Evolutionary conservation across 2,329 filamentous ascomycete genomes (phyloP).

Genomic region (Alternaria gaisen): DNA sequence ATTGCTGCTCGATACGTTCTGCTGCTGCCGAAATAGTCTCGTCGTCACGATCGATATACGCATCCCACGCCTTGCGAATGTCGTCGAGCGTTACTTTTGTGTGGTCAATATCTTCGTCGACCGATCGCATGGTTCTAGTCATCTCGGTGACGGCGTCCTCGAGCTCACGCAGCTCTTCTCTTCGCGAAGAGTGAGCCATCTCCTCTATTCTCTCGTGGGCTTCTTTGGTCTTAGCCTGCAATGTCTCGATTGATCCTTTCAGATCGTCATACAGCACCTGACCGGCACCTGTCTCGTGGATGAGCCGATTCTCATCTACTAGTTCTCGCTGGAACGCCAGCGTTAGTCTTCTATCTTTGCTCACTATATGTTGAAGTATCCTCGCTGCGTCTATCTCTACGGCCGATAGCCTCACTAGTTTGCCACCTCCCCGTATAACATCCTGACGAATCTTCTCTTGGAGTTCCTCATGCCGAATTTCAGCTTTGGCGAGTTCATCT

Average conservation of each 20-base stretch:
- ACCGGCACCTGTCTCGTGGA: constrained; percentile 8
- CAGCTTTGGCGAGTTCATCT: background rate
- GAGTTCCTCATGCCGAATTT: background rate
- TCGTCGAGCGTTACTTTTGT: background rate
- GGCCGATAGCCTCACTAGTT: background rate
- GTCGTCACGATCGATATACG: background rate
- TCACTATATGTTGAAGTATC: constrained; percentile 11
- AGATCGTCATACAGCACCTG: background rate
- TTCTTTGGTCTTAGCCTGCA: background rate
- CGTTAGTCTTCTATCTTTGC: constrained; percentile 1
- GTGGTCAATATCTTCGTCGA: background rate
- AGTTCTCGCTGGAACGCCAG: constrained; percentile 13
- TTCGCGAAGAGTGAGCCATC: background rate
- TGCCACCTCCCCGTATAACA: background rate
- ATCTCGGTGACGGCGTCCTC: background rate
- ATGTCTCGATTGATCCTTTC: background rate
- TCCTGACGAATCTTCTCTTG: background rate
- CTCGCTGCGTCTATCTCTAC: constrained; percentile 7
- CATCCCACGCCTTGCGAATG: background rate
- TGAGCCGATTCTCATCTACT: constrained; percentile 1
- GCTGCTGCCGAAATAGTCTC: background rate
- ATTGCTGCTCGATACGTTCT: background rate
- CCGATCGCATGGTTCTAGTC: background rate
- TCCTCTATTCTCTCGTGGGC: background rate
- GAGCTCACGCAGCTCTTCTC: constrained; percentile 1